Evolutionary conservation across 106 monocot genomes (phyloP).

Genomic region (Cymbidium sinense): DNA sequence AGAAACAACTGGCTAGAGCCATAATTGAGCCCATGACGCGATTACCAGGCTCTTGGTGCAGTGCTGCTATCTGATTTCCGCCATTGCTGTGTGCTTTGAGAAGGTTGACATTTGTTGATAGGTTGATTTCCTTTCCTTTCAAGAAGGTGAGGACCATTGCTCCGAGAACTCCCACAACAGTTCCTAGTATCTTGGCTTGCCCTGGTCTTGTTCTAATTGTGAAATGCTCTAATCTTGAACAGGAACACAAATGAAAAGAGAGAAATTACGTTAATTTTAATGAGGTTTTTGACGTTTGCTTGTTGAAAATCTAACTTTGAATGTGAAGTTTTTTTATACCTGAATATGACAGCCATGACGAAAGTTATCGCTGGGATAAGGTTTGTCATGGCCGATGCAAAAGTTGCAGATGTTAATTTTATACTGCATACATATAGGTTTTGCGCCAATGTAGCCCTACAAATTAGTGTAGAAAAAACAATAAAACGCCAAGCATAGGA

Average conservation of each 20-base stretch:
- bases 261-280: not conserved
- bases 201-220: conserved; percentile 21
- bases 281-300: not conserved
- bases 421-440: conserved; percentile 15
- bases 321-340: not conserved
- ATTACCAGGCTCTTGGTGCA: conserved; percentile 20
- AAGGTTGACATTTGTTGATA: conserved; percentile 46
- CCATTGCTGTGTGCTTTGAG: not conserved
- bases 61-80: not conserved
- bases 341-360: conserved; percentile 20
- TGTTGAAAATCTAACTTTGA: not conserved
- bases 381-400: conserved; percentile 21
- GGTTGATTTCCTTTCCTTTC: conserved; percentile 42
- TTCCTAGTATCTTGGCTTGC: conserved; percentile 62
- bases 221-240: conserved; percentile 53
- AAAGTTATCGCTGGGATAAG: conserved; percentile 27
- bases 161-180: conserved; percentile 54
- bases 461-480: not conserved
- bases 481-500: not conserved
- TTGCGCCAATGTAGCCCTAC: conserved; percentile 16
- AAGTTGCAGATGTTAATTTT: conserved; percentile 24
- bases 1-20: conserved; percentile 44
- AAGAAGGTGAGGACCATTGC: conserved; percentile 87
- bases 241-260: too few relatives aligned
- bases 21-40: conserved; percentile 40